phyloP scores from a whole-genome alignment of 2,329 filamentous ascomycete genomes.

The Rutstroemia sp. region DNA sequence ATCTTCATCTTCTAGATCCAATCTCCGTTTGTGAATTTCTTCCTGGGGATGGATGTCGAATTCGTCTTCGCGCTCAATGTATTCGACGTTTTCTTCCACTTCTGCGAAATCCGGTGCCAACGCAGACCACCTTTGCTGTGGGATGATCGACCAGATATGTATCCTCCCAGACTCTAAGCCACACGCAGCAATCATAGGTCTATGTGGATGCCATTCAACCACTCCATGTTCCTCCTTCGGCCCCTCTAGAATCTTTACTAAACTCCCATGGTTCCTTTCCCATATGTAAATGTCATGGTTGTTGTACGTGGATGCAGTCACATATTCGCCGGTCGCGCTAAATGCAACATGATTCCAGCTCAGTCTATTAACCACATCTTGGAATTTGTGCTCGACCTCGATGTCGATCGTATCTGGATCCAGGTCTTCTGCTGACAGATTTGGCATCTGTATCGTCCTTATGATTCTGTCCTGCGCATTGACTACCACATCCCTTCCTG shows the following conservation, averaged over 20 bases:
- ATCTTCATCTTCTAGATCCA: slow-evolving; percentile 89
- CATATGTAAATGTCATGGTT: slow-evolving; percentile 98
- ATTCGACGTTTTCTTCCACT: slow-evolving; percentile 97
- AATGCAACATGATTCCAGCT: slow-evolving; percentile 98
- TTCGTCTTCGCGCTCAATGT: slow-evolving; percentile 91
- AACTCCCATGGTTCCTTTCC: slow-evolving; percentile 87
- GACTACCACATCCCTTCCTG: slow-evolving; percentile 80
- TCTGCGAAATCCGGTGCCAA: slow-evolving; percentile 94
- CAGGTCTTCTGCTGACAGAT: slow-evolving; percentile 59
- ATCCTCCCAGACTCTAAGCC: slow-evolving; percentile 89
- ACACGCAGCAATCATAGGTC: slow-evolving; percentile 81
- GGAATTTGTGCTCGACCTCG: slow-evolving; percentile 94
- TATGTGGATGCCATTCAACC: slow-evolving; percentile 92
- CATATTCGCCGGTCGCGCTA: slow-evolving; percentile 88
- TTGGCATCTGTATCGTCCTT: slow-evolving; percentile 82
- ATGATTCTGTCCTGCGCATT: slow-evolving; percentile 95
- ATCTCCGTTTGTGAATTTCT: slow-evolving; percentile 81
- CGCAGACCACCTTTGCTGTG: slow-evolving; percentile 94
- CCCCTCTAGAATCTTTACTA: slow-evolving; percentile 94
- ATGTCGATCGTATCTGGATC: slow-evolving; percentile 82
- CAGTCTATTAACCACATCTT: slow-evolving; percentile 90
- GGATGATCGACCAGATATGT: slow-evolving; percentile 93
- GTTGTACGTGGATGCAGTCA: slow-evolving; percentile 93
- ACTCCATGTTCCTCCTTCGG: slow-evolving; percentile 94
- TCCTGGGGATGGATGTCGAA: slow-evolving; percentile 96